Evolutionary conservation across 257 asterid genomes (phyloP), one percentile per base, ranked within the genome.

Genomic region (Echites panduratus): DNA sequence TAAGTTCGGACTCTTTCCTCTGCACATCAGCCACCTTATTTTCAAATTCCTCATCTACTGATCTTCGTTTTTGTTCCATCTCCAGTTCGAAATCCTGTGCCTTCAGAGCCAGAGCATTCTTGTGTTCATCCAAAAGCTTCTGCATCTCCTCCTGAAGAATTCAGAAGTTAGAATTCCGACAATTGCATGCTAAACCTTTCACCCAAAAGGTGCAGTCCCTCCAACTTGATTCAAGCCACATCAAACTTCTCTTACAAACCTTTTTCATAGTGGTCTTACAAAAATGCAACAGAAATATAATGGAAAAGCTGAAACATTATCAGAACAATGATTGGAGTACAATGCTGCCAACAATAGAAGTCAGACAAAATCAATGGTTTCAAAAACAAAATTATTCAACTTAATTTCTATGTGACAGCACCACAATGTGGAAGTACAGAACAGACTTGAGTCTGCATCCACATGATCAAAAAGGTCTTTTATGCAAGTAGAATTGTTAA

Each of bases 111-210:
- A 95, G 80, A 75, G 66, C 44, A 27, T 73, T 58, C 70, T 83
- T 87, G 81, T 95, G 99, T 79, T 95, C 91, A 77, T 95, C 96
- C 85, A 90, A 75, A 75, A 88, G 89, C 77, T 87, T 89, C 91
- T 95, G 97, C 79, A 92, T 84, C 83, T 88, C 99, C 75, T 75
- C 76, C 99, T 95, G 85, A 79, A 81, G 32, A 80, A 35, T 73
- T 43, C 8, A 70, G 45, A 16, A 66, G 62, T 74, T 45, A 69
- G 62, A 7, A 57, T 17, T 29, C 40, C 48, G 19, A 32, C 16
- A 63, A 63, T 35, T 63, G 26, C 13, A 63, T 16, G 48, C 1
- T 63, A 27, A 40, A 63, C 12, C 68, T 7, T 17, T 63, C 26
- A 63, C 48, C 68, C 48, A 63, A 63, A 35, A 35, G 27, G 27